A percentile compares a stretch with the other conserved stretches of the same genome.
Evolutionary conservation across 371 early-diverging fungal species (phyloP).

Genomic region (Circinella umbellata): DNA sequence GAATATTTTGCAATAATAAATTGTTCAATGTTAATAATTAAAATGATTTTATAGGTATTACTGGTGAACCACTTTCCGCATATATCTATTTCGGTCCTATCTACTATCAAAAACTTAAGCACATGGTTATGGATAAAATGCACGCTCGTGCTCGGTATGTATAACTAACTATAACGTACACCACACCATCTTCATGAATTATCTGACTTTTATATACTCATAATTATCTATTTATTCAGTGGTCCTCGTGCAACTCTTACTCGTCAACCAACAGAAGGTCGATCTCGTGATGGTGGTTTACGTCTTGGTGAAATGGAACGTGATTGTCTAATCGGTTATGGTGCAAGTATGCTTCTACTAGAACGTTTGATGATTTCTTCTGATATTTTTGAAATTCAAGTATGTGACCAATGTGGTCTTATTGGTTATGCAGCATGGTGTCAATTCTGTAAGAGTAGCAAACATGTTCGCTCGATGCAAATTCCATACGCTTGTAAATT

Average conservation of each 20-base stretch:
- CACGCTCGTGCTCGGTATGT: slow-evolving; percentile 92
- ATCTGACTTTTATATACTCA: too few species aligned
- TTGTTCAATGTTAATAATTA: not conserved
- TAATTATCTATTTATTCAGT: slow-evolving; percentile 31
- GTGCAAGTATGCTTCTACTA: slow-evolving; percentile 90
- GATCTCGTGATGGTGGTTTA: slow-evolving; percentile 97
- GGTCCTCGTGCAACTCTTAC: slow-evolving; percentile 97
- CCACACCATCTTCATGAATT: too few species aligned
- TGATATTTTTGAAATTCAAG: slow-evolving; percentile 93
- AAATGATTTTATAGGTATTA: slow-evolving; percentile 60
- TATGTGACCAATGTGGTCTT: slow-evolving; percentile 93
- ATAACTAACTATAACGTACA: too few species aligned
- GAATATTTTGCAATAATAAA: not conserved
- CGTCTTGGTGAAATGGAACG: slow-evolving; percentile 99
- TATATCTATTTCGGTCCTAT: slow-evolving; percentile 99
- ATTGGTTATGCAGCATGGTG: slow-evolving; percentile 97
- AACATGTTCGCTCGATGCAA: slow-evolving; percentile 87
- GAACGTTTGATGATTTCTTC: slow-evolving; percentile 97
- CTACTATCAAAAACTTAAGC: slow-evolving; percentile 99
- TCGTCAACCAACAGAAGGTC: slow-evolving; percentile 99
- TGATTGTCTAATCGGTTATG: slow-evolving; percentile 99
- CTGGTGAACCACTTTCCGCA: slow-evolving; percentile 93
- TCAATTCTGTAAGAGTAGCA: slow-evolving; percentile 90
- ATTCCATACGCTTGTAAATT: slow-evolving; percentile 98
- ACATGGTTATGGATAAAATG: slow-evolving; percentile 99